phyloP scores from a whole-genome alignment of 352 stramenopile genomes.

The Phytophthora pseudosyringae region DNA sequence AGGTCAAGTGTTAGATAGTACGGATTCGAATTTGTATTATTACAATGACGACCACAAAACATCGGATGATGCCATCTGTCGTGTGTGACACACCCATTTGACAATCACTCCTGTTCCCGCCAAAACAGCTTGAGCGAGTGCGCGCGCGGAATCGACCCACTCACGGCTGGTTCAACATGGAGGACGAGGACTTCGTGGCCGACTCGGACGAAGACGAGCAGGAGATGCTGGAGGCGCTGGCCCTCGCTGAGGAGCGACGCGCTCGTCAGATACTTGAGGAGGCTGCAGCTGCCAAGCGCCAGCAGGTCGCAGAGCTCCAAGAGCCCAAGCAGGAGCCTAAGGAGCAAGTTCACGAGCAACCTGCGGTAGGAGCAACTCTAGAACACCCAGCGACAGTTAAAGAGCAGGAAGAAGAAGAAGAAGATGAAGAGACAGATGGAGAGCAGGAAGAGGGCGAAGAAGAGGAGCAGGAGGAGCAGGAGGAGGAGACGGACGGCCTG shows the following conservation, averaged over 20 bases:
- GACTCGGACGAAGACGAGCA: constrained; percentile 60
- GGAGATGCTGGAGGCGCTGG: constrained; percentile 25
- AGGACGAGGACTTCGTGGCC: constrained; percentile 57
- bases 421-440: background rate
- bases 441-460: background rate
- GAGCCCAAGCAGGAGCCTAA: background rate
- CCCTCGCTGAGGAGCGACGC: constrained; percentile 11
- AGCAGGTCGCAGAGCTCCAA: background rate
- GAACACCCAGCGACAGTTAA: background rate
- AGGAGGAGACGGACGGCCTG: constrained; percentile 12
- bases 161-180: constrained; percentile 37
- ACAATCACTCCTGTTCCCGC: constrained; percentile 24
- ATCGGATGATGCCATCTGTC: background rate
- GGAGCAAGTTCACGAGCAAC: constrained; percentile 5
- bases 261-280: constrained; percentile 3
- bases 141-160: background rate
- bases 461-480: constrained; percentile 2
- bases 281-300: background rate
- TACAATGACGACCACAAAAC: background rate
- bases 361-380: background rate
- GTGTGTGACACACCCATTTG: background rate
- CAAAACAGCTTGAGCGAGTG: constrained; percentile 6
- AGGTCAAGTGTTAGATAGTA: background rate
- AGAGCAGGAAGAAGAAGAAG: constrained; percentile 4
- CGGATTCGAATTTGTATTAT: background rate